A percentile compares a stretch with the other conserved stretches of the same genome.
Evolutionary conservation across 768 basidiomycete species (phyloP).

Genomic region (Mycena rebaudengoi): DNA sequence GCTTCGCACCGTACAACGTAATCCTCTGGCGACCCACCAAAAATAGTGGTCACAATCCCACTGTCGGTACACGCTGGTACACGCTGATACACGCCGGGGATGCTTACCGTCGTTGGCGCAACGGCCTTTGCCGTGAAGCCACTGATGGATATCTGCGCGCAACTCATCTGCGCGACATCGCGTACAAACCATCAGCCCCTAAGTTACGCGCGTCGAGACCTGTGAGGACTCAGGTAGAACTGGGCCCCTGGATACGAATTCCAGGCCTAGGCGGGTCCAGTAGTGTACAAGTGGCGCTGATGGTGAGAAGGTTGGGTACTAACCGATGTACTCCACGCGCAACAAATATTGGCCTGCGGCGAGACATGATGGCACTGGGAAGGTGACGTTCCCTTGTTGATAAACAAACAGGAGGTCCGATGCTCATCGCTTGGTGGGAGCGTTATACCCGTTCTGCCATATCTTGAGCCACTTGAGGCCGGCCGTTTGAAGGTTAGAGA

Average conservation of each 20-base stretch:
- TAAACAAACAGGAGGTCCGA: slow-evolving; percentile 50
- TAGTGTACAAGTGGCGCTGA: too few species aligned
- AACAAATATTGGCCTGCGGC: slow-evolving; percentile 50
- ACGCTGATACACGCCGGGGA: slow-evolving; percentile 40
- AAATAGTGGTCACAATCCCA: slow-evolving; percentile 43
- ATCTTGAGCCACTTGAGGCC: slow-evolving; percentile 60
- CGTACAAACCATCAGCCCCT: too few species aligned
- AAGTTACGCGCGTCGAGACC: too few species aligned
- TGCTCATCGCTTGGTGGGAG: slow-evolving; percentile 45
- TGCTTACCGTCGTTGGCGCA: slow-evolving; percentile 27
- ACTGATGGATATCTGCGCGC: slow-evolving; percentile 34
- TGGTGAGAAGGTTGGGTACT: slow-evolving; percentile 25
- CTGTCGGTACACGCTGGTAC: slow-evolving; percentile 41
- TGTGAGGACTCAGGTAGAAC: slow-evolving; percentile 51
- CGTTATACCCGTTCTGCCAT: slow-evolving; percentile 41
- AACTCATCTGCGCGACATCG: slow-evolving; percentile 30
- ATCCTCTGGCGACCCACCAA: slow-evolving; percentile 28
- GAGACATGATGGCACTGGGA: slow-evolving; percentile 51
- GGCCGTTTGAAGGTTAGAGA: too few species aligned
- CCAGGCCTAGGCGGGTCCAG: too few species aligned
- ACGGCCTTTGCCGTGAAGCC: slow-evolving; percentile 17
- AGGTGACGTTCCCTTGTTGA: slow-evolving; percentile 53
- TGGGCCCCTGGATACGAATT: slow-evolving; percentile 52
- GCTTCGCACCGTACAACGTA: slow-evolving; percentile 26
- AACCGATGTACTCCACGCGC: slow-evolving; percentile 53